Conservation (phyloP, 2,329 filamentous ascomycete genomes). For the Lecanicillium sp. region DNA sequence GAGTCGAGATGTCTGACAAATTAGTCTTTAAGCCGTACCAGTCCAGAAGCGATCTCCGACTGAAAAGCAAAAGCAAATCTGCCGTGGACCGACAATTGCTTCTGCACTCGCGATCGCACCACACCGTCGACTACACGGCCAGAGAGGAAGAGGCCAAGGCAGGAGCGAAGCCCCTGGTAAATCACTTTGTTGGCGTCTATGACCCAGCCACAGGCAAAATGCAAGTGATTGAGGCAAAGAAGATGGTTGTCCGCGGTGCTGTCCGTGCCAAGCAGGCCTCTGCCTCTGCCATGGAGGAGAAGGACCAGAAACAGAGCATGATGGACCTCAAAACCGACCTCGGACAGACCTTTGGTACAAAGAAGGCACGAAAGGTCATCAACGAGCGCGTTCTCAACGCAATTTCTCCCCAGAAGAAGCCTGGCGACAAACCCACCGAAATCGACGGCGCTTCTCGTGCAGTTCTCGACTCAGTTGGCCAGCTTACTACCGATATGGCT, state of each 20-base stretch:
- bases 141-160: slow-evolving; percentile 33
- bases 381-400: slow-evolving; percentile 62
- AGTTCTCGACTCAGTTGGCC: slow-evolving; percentile 56
- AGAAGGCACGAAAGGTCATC: slow-evolving; percentile 76
- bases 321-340: slow-evolving; percentile 60
- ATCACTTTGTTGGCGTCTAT: slow-evolving; percentile 59
- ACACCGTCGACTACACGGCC: slow-evolving; percentile 51
- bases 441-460: slow-evolving; percentile 49
- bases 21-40: slow-evolving; percentile 42
- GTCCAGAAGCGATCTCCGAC: slow-evolving; percentile 25
- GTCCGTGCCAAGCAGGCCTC: slow-evolving; percentile 48
- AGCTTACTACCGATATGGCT: slow-evolving; percentile 57
- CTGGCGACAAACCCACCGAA: slow-evolving; percentile 33
- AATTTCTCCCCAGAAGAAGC: slow-evolving; percentile 41
- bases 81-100: slow-evolving; percentile 40
- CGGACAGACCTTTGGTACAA: slow-evolving; percentile 74
- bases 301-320: slow-evolving; percentile 37
- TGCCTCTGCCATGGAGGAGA: slow-evolving; percentile 35
- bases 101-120: slow-evolving; percentile 50
- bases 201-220: slow-evolving; percentile 53
- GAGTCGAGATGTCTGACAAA: slow-evolving; percentile 26
- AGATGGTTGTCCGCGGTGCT: slow-evolving; percentile 51
- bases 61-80: slow-evolving; percentile 31
- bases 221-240: slow-evolving; percentile 55
- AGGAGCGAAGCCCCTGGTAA: slow-evolving; percentile 33